Evolutionary conservation across 148 eudicot genomes (phyloP).

Genomic region (Agrostemma githago): DNA sequence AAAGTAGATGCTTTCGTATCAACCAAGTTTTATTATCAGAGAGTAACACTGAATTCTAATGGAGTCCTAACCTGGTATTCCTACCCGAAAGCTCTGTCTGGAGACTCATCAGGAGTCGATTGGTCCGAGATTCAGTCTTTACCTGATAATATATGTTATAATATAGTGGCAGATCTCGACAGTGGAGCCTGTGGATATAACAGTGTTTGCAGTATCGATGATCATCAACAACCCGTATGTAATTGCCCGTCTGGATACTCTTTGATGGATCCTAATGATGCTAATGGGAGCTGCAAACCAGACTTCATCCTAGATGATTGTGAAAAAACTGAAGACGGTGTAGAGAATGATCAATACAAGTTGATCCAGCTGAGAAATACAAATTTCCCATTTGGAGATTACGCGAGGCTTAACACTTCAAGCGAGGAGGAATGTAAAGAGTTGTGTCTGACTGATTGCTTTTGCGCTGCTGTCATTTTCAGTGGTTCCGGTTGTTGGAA

Average conservation of each 20-base stretch:
- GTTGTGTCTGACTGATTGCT: constrained; percentile 45
- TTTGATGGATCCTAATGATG: constrained; percentile 36
- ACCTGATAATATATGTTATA: constrained; percentile 43
- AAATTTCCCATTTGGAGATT: constrained; percentile 37
- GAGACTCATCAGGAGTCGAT: neutral
- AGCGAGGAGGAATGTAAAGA: constrained; percentile 25
- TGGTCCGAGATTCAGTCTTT: constrained; percentile 26
- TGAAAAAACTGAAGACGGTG: neutral
- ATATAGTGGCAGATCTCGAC: neutral
- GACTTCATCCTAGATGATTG: constrained; percentile 19
- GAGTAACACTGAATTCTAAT: constrained; percentile 38
- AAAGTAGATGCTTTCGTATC: neutral
- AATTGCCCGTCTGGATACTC: constrained; percentile 37
- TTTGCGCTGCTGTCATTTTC: constrained; percentile 38
- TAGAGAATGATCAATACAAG: neutral
- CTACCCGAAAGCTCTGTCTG: constrained; percentile 22
- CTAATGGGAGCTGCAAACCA: constrained; percentile 42
- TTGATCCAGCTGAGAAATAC: constrained; percentile 22
- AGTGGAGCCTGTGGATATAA: constrained; percentile 40
- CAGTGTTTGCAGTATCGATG: constrained; percentile 12
- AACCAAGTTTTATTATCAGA: constrained; percentile 26
- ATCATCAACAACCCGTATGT: constrained; percentile 32
- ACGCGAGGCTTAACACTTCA: constrained; percentile 5
- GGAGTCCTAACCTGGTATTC: constrained; percentile 40
- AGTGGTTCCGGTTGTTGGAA: constrained; percentile 15